Evolutionary conservation across 495 filamentous ascomycete genomes (phyloP).

Genomic region (Schizothecium vesticola): DNA sequence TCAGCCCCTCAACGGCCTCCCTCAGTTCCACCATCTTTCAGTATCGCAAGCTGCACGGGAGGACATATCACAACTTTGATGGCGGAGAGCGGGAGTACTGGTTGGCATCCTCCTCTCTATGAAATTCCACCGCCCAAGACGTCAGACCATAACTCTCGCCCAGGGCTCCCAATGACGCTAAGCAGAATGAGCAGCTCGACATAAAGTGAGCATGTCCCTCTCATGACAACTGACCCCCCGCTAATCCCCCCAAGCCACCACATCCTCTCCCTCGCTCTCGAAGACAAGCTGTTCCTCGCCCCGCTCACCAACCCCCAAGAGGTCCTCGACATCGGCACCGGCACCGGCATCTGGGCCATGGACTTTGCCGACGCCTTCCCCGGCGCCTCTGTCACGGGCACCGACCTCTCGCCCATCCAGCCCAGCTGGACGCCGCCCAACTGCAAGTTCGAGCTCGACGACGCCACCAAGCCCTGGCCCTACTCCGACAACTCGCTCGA

Average conservation of each 20-base stretch:
- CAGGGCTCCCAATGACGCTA: not conserved
- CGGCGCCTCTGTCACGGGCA: not conserved
- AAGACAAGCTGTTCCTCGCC: conserved; percentile 1
- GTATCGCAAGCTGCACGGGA: not conserved
- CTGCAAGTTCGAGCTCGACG: conserved; percentile 51
- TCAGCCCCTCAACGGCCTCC: not conserved
- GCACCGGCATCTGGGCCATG: conserved; percentile 6
- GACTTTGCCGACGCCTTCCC: conserved; percentile 5
- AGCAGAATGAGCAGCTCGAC: not conserved
- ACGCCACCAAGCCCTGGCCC: conserved; percentile 50
- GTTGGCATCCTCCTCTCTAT: not conserved
- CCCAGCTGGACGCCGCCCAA: conserved; percentile 41
- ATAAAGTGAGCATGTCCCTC: not conserved
- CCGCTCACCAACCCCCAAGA: not conserved
- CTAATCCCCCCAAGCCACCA: not conserved
- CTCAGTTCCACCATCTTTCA: not conserved
- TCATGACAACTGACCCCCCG: not conserved
- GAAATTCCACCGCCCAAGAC: no score
- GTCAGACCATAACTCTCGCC: not conserved
- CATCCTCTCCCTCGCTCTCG: not conserved
- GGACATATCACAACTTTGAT: not conserved
- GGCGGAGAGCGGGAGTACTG: not conserved
- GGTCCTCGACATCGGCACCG: conserved; percentile 8
- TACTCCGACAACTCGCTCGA: conserved; percentile 48
- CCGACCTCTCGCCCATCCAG: conserved; percentile 5